These are phyloP conservation scores for Rhododendron vialii DNA, from an alignment of 148 eudicot species.

Conservation along the genomic window DNA sequence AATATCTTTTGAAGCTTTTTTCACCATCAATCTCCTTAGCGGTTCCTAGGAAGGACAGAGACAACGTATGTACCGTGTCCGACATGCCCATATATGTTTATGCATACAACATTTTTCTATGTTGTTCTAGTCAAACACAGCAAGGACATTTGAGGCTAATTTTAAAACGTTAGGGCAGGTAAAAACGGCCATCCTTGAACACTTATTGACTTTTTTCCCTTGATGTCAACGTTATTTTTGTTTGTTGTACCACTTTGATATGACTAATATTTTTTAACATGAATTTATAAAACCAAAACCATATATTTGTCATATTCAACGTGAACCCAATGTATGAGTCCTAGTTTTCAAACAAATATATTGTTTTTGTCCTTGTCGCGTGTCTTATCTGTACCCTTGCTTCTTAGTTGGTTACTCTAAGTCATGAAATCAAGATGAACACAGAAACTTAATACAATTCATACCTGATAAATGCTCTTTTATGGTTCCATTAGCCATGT, in stretches of 20 bases:
- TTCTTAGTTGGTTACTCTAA: not conserved
- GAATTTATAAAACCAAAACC: not conserved
- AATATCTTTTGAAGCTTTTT: not conserved
- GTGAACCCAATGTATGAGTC: not conserved
- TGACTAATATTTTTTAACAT: not conserved
- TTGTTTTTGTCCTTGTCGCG: no score
- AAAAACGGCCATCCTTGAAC: not conserved
- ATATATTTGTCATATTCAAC: not conserved
- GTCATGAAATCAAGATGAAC: not conserved
- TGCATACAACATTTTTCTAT: not conserved
- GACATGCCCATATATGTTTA: not conserved
- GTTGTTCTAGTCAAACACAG: not conserved
- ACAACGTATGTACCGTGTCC: no score
- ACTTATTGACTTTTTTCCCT: not conserved
- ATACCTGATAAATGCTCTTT: slow-evolving; percentile 13
- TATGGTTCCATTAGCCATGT: slow-evolving; percentile 7
- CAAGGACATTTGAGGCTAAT: not conserved
- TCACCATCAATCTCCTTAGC: not conserved
- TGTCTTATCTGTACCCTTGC: not conserved
- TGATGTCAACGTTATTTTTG: not conserved
- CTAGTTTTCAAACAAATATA: not conserved
- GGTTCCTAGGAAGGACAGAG: not conserved
- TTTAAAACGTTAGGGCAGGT: not conserved
- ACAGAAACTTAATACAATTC: not conserved
- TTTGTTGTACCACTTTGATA: not conserved